phyloP scores from a whole-genome alignment of 192 early-diverging fungal species.

The Obelidium mucronatum region DNA sequence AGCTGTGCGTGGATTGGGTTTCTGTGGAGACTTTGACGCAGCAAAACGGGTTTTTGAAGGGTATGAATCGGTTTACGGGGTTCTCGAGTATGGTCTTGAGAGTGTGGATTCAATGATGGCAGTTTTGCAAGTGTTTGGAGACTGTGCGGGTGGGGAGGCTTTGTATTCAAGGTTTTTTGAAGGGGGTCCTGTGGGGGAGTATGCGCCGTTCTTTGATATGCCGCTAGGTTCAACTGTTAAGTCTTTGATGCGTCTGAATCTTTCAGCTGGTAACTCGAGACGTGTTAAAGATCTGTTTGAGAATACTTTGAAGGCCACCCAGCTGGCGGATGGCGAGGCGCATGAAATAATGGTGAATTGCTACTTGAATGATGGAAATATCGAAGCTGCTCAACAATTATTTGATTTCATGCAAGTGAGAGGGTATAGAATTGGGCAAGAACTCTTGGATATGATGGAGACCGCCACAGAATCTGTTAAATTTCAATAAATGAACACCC shows the following conservation, averaged over 20 bases:
- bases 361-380: not conserved
- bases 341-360: constrained; percentile 8
- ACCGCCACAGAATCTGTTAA: constrained; percentile 5
- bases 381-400: constrained; percentile 4
- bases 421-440: constrained; percentile 4
- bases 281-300: constrained; percentile 23
- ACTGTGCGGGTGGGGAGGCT: not conserved
- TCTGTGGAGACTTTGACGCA: constrained; percentile 18
- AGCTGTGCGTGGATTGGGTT: constrained; percentile 29
- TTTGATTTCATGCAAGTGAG: constrained; percentile 25
- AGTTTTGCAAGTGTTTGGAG: constrained; percentile 28
- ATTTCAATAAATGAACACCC: no score
- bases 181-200: no score
- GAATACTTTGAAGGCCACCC: not conserved
- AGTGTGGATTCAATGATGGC: constrained; percentile 20
- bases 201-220: not conserved
- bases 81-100: constrained; percentile 19
- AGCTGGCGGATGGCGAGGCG: constrained; percentile 17
- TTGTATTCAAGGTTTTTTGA: not conserved
- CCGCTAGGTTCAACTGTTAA: constrained; percentile 20
- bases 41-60: not conserved
- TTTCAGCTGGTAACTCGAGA: constrained; percentile 3
- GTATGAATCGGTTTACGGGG: constrained; percentile 8
- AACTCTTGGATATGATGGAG: constrained; percentile 18
- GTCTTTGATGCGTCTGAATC: constrained; percentile 27